Evolutionary conservation across 306 rosid species (phyloP).

Genomic region (Vigna trinervia): DNA sequence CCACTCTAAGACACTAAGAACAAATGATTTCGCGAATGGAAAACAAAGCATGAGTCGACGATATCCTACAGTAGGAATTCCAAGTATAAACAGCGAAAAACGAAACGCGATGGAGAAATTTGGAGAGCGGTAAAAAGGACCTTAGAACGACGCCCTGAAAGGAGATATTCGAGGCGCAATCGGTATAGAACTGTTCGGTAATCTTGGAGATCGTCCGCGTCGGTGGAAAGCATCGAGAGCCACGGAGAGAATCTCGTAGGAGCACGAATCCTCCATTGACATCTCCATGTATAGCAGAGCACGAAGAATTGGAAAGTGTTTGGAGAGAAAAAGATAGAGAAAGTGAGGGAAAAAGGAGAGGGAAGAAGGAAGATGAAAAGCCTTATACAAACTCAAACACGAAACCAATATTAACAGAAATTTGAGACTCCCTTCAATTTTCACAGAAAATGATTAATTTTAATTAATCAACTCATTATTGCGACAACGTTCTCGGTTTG

Average conservation of each 20-base stretch:
- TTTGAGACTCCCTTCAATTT: constrained; percentile 9
- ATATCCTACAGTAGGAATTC: constrained; percentile 40
- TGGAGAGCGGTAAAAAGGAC: constrained; percentile 44
- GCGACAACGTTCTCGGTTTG: background rate
- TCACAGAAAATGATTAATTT: background rate
- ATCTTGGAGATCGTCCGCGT: constrained; percentile 63
- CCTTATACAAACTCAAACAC: background rate
- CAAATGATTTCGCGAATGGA: constrained; percentile 35
- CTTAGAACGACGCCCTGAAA: constrained; percentile 45
- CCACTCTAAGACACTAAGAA: constrained; percentile 10
- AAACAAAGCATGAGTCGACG: constrained; percentile 36
- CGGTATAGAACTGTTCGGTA: constrained; percentile 63
- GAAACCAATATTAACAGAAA: constrained; percentile 44
- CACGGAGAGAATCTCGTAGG: constrained; percentile 55
- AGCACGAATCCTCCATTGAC: constrained; percentile 68
- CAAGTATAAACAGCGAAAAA: constrained; percentile 35
- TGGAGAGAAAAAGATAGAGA: constrained; percentile 34
- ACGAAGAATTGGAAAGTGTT: constrained; percentile 30
- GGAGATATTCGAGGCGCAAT: constrained; percentile 63
- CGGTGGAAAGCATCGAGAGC: constrained; percentile 54
- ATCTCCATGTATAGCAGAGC: constrained; percentile 67
- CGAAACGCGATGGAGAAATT: constrained; percentile 20
- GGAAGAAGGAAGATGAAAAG: background rate
- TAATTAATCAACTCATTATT: background rate
- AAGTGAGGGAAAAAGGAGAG: constrained; percentile 41